Conservation (phyloP, 371 early-diverging fungal genomes). For the Smittium mucronatum region DNA sequence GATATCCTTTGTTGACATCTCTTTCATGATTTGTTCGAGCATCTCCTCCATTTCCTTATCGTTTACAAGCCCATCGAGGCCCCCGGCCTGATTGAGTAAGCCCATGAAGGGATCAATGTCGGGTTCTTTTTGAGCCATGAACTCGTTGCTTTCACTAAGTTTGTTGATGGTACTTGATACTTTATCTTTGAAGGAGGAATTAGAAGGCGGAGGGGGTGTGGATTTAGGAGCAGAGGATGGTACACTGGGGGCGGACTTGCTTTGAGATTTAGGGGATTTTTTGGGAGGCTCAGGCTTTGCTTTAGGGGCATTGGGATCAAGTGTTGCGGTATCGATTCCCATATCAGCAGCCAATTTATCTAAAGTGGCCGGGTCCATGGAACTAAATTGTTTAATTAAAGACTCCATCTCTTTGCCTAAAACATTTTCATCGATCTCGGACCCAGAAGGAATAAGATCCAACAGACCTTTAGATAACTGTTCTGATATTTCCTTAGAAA, state of each 20-base stretch:
- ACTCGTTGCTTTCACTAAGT: slow-evolving; percentile 1
- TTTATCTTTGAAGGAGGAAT: slow-evolving; percentile 2
- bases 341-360: too few relatives aligned
- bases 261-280: neutral
- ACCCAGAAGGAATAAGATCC: too few relatives aligned
- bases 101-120: neutral
- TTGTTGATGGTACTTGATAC: neutral
- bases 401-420: too few relatives aligned
- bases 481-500: too few relatives aligned
- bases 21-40: neutral
- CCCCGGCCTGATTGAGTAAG: neutral
- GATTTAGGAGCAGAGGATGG: neutral
- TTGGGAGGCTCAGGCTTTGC: too few relatives aligned
- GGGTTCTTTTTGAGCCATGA: neutral
- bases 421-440: too few relatives aligned
- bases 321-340: too few relatives aligned
- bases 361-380: too few relatives aligned
- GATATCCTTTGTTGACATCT: slow-evolving; percentile 7
- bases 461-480: too few relatives aligned
- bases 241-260: neutral
- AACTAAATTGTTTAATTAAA: too few relatives aligned
- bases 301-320: too few relatives aligned
- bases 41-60: neutral
- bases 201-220: neutral
- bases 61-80: neutral